A percentile compares a stretch with the other conserved stretches of the same genome.
phyloP scores from a whole-genome alignment of 2,329 filamentous ascomycete species.

The Paecilomyces niveus region DNA sequence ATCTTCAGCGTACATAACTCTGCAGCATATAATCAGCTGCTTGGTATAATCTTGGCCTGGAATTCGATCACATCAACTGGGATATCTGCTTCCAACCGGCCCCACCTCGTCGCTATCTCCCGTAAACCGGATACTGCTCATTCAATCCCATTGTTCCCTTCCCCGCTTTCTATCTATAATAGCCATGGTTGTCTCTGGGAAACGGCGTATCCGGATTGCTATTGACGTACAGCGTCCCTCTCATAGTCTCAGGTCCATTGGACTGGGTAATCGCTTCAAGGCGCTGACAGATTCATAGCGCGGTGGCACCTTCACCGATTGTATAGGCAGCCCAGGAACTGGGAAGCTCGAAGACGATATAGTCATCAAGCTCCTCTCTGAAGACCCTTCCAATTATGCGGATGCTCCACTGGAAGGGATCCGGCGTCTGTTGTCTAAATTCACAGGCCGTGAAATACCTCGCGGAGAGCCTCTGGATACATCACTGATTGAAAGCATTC shows the following conservation, averaged over 20 bases:
- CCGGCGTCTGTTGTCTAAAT: conserved; percentile 72
- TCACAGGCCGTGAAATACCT: conserved; percentile 67
- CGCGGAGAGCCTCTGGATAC: conserved; percentile 76
- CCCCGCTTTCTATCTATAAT: not conserved
- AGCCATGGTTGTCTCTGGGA: conserved; percentile 1
- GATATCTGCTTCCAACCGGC: not conserved
- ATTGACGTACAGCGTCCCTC: conserved; percentile 7
- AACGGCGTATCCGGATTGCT: conserved; percentile 9
- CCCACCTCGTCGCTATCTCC: too few species aligned
- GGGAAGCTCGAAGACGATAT: conserved; percentile 65
- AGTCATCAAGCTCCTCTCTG: conserved; percentile 81
- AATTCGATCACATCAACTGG: too few species aligned
- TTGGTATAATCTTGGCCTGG: too few species aligned
- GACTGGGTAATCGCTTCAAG: not conserved
- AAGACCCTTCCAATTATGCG: conserved; percentile 82
- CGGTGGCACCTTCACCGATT: conserved; percentile 11
- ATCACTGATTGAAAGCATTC: conserved; percentile 76
- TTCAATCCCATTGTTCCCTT: not conserved
- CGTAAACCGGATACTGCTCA: not conserved
- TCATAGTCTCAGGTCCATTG: not conserved
- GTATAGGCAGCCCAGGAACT: conserved; percentile 45
- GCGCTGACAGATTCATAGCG: conserved; percentile 7
- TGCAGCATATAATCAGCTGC: not conserved
- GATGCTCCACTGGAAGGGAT: conserved; percentile 91
- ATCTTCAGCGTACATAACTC: not conserved